Conservation (phyloP, 306 rosid genomes). For the Cucumis melo region DNA sequence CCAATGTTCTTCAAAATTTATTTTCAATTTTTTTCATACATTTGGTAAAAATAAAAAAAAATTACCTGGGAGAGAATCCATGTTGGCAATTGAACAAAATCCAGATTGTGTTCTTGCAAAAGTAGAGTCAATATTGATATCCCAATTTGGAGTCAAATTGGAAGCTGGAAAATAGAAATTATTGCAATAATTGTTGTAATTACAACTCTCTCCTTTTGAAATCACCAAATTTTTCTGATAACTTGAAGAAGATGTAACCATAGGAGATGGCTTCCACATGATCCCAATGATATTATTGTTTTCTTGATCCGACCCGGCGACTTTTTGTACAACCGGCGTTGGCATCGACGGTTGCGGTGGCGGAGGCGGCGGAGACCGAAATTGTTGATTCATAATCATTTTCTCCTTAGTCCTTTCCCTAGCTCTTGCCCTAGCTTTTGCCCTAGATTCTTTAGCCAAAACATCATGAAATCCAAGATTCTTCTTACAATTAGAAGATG, state of each 20-base stretch:
- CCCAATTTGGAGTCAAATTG: slow-evolving; percentile 59
- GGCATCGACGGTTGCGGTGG: not conserved
- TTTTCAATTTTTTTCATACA: not conserved
- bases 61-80: slow-evolving; percentile 17
- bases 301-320: not conserved
- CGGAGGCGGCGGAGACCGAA: not conserved
- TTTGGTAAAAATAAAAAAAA: not conserved
- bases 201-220: slow-evolving; percentile 26
- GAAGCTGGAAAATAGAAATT: slow-evolving; percentile 22
- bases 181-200: slow-evolving; percentile 9
- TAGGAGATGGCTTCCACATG: slow-evolving; percentile 12
- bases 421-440: slow-evolving; percentile 77
- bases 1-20: not conserved
- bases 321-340: not conserved
- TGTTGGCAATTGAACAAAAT: slow-evolving; percentile 15
- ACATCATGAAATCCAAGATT: slow-evolving; percentile 7
- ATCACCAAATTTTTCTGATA: slow-evolving; percentile 8
- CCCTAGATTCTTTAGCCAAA: slow-evolving; percentile 51
- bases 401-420: slow-evolving; percentile 68
- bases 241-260: not conserved
- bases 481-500: not conserved
- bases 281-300: slow-evolving; percentile 5
- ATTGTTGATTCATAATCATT: slow-evolving; percentile 3
- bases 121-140: slow-evolving; percentile 15
- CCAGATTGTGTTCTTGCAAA: slow-evolving; percentile 15